Base-by-base conservation (phyloP, 345 rosid species). In the Brassica rapa region DNA sequence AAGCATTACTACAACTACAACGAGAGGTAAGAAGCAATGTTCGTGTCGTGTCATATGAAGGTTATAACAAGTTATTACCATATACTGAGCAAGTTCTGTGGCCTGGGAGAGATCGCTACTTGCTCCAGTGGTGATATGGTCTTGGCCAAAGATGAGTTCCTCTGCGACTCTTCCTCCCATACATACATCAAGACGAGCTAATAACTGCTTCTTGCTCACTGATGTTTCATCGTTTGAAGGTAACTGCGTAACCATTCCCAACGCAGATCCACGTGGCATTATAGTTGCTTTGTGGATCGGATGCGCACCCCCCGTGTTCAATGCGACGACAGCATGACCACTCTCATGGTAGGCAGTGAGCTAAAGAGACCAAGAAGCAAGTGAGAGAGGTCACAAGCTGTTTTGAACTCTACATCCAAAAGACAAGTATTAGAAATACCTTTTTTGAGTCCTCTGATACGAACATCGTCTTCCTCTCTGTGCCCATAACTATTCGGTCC, bases 131-230 rank as follows among this genome's bases (percentile, higher is more conserved):
- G 99, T 95, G 77, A 95, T 73, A 70, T 88, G 80, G 82, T 95
- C 99, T 70, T 66, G 86, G 53, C 99, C 99, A 82, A 95, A 95
- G 70, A 93, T 88, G 73, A 95, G 96, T 85, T 95, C 99, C 82
- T 95, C 99, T 3, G 99, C 99, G 56, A 88, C 99, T 88, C 99
- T 89, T 82, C 99, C 99, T 64, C 99, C 98, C 98, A 95, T 95
- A 74, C 99, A 95, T 75, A 95, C 97, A 87, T 95, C 99, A 41
- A 95, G 92, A 57, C 97, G 93, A 35, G 99, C 99, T 84, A 95
- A 86, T 68, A 95, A 80, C 83, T 95, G 98, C 83, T 87, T 93
- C 85, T 91, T 93, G 89, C 99, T 95, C 67, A 95, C 77, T 65
- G 98, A 93, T 51, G 98, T 95, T 83, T 95, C 99, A 71, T 95